phyloP scores from a whole-genome alignment of 768 basidiomycete genomes.

The Lactarius hengduanensis region DNA sequence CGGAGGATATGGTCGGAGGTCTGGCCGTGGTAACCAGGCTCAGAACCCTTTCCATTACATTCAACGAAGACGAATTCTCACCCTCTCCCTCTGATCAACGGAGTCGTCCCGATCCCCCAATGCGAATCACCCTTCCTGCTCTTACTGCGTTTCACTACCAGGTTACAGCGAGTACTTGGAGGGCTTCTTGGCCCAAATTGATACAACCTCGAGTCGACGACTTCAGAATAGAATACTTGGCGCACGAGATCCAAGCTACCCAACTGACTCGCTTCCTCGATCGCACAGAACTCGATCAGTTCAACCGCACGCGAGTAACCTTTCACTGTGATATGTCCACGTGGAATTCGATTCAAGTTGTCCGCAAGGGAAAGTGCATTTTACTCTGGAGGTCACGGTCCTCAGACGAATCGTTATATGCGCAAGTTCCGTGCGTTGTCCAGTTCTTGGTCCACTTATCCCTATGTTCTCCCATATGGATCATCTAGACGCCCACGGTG shows the following conservation, averaged over 20 bases:
- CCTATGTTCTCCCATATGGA: not conserved
- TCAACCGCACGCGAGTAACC: not conserved
- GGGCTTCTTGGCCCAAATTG: not conserved
- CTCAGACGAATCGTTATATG: too few relatives aligned
- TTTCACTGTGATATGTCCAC: not conserved
- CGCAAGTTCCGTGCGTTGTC: not conserved
- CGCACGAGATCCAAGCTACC: too few relatives aligned
- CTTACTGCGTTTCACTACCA: not conserved
- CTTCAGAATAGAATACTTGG: not conserved
- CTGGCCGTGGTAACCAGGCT: not conserved
- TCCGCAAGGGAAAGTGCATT: not conserved
- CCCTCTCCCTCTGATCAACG: too few relatives aligned
- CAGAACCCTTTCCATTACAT: not conserved
- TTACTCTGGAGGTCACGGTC: too few relatives aligned
- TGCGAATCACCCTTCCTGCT: not conserved
- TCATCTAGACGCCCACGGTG: not conserved
- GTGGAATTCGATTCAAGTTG: not conserved
- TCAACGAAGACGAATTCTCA: not conserved
- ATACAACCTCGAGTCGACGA: not conserved
- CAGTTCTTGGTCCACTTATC: not conserved
- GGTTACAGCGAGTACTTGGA: not conserved
- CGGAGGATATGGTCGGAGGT: not conserved
- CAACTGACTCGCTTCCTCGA: not conserved
- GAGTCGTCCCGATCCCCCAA: not conserved
- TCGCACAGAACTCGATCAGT: not conserved